Base-by-base conservation (phyloP, 2,329 filamentous ascomycete species). In the Cladosporium colombiae region DNA sequence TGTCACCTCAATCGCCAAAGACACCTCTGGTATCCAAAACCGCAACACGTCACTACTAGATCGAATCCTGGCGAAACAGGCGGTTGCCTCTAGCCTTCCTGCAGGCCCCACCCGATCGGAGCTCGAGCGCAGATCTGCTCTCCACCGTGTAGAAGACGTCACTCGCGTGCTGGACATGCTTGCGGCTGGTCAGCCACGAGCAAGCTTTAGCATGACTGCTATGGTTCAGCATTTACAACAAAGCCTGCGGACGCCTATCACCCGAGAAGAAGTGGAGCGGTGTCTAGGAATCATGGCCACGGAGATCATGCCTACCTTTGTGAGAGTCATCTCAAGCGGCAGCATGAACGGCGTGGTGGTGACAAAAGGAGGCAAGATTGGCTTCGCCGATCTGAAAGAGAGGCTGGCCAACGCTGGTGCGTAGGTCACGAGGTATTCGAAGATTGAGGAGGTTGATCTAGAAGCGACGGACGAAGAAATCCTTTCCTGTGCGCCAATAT, bases 51-150 rank as follows among this genome's bases (percentile, higher is more conserved):
- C 78, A 52, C 80, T 84, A 23, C 79, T 84, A 49, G 81, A 83
- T 62, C 81, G 82, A 64, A 82, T 84, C 58, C 79, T 82, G 16
- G 82, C 82, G 23, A 84, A 84, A 71, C 81, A 84, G 71, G 76
- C 77, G 29, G 70, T 76, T 27, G 75, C 77, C 5, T 76, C 78
- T 31, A 70, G 72, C 23, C 74, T 76, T 1, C 77, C 80, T 1
- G 69, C 74, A 1, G 76, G 79, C 0, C 80, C 80, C 0, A 78
- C 79, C 0, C 75, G 77, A 31, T 77, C 78, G 14, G 77, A 83
- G 59, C 74, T 81, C 5, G 78, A 80, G 49, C 81, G 81, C n/a
- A 74, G 72, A 59, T 77, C 81, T 0, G 82, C 82, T 2, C 77
- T 84, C 0, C 80, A 83, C 63, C 78, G 81, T 18, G 74, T 81